Evolutionary conservation across 2,329 filamentous ascomycete genomes (phyloP), one percentile per base, ranked within the genome.

Genomic region (Cladosporium colombiae): DNA sequence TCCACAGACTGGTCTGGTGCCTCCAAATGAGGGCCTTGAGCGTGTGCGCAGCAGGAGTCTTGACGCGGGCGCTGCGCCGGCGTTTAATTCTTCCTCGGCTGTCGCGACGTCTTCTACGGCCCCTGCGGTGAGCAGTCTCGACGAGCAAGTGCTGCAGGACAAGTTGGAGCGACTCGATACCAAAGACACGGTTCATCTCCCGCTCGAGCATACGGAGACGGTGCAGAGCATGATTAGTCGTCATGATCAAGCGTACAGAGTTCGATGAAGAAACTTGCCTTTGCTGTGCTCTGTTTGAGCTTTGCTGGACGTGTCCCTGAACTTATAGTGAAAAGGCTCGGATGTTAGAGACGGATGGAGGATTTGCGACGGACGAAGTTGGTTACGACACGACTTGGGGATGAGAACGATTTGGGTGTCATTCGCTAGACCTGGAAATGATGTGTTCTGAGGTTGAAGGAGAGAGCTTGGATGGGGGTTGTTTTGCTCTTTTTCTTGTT

Each of bases 181-280:
- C 25, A 53, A 68, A 56, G 72, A 71, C 25, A 74, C 73, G 52
- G 70, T 73, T 31, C 66, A 74, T 59, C 67, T 70, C 49, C 68
- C 50, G 0, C 59, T 77, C 5, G 66, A 65, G 10, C 71, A 74
- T 40, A 73, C 72, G 13, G 75, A 74, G 18, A 77, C 76, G 18
- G 71, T 77, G 33, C 74, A 75, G 27, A 77, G 74, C 56, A 68
- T 78, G 64, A 75, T 80, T 46, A 77, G 77, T 67, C 69, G 80
- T 65, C 80, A 82, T 68, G 80, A 82, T 68, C 79, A 80, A 74
- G 55, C 55, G 35, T 59, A 59, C 7, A 37, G 56, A 18, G 23
- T 13, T 23, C 40, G 40, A 46, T 46, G n/a, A 21, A 21, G 10
- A 13, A 21, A 46, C 40, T 46, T 46, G 10, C 40, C n/a, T 46